These are phyloP conservation scores for Planoprotostelium fungivorum DNA, from an alignment of 78 protist genomes.

Conservation along the genomic window DNA sequence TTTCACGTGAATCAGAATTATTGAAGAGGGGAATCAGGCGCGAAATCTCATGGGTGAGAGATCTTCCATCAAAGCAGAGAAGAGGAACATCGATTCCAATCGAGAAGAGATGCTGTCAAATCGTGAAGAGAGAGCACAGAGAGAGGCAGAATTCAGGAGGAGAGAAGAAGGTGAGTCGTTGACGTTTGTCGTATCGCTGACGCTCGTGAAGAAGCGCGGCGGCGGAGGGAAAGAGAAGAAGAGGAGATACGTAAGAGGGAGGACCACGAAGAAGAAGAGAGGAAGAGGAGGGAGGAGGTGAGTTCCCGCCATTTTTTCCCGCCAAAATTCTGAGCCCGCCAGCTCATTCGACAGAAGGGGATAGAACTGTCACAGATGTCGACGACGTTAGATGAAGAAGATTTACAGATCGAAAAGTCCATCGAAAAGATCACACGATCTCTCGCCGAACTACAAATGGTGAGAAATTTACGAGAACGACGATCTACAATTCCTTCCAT, in stretches of 20 bases:
- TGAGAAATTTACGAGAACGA: neutral
- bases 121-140: neutral
- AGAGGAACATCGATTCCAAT: neutral
- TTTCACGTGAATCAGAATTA: no score
- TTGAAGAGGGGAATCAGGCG: no score
- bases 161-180: neutral
- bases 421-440: neutral
- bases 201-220: neutral
- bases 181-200: neutral
- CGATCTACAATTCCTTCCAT: no score
- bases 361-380: neutral
- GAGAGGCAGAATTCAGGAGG: neutral
- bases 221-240: neutral
- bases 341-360: neutral
- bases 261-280: neutral
- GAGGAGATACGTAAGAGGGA: neutral
- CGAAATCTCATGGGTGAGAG: neutral
- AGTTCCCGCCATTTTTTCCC: neutral
- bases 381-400: neutral
- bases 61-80: neutral
- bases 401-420: neutral
- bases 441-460: neutral
- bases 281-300: neutral
- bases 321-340: no score
- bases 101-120: neutral